Evolutionary conservation across 495 filamentous ascomycete genomes (phyloP), one percentile per base, ranked within the genome.

Genomic region (Darksidea phi): DNA sequence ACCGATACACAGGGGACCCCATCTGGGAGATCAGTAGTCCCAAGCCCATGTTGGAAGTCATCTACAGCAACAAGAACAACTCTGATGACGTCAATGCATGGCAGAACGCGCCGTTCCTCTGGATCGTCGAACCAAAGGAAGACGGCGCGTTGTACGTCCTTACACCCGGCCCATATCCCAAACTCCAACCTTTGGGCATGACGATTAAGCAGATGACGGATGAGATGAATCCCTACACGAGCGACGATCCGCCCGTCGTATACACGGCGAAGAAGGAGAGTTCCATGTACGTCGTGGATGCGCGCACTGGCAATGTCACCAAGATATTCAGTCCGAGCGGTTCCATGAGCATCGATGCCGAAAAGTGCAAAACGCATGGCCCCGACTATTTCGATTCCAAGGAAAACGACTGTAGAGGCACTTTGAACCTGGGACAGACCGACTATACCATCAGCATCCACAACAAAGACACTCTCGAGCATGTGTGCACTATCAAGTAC

Each of bases 111-210:
- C 56, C 66, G 11, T 91, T 90, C 59, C 72, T 95, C n/a, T 98
- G 94, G 94, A 91, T 96, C 48, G 90, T 98, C 48, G 95, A 97
- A 71, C 94, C 94, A 8, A 94, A 84, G 53, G 82, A 86, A 59
- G 88, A 95, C 73, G 94, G 94, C 1, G 85, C 82, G 68, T 79
- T 98, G n/a, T 97, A 94, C 63, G 84, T 95, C 21, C 95, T 93
- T 78, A 84, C 82, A 32, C 88, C 83, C 10, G 82, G 78, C 3
- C 78, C 79, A 0, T 73, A 82, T 18, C 74, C 87, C 26, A 83
- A 81, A 12, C 66, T 86, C 51, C 79, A 88, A 72, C 83, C 81
- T 63, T 72, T 89, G 26, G 85, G 81, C 37, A 73, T 87, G 61
- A 88, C 90, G 0, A 90, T 96, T 71, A 94, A 91, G 75, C 79